phyloP scores from a whole-genome alignment of 2,329 filamentous ascomycete species.

The Decorospora gaudefroyi region DNA sequence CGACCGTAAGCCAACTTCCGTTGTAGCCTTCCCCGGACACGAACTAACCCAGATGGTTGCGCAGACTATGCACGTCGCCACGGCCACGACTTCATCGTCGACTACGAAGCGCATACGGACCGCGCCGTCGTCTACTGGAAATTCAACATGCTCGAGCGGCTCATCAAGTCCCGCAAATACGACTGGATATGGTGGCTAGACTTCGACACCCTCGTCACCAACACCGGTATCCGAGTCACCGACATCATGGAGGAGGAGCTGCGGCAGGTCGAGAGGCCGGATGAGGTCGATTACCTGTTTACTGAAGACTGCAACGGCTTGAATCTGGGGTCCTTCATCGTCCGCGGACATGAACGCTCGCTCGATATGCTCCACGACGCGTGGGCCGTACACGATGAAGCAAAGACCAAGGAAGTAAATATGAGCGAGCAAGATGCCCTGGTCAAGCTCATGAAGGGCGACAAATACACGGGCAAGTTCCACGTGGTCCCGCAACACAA shows the following conservation, averaged over 20 bases:
- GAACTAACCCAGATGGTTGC: constrained; percentile 6
- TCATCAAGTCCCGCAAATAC: constrained; percentile 41
- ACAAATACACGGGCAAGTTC: constrained; percentile 28
- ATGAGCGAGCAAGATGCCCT: constrained; percentile 50
- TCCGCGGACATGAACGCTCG: constrained; percentile 44
- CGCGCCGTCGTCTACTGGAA: constrained; percentile 46
- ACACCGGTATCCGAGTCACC: constrained; percentile 43
- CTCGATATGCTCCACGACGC: constrained; percentile 43
- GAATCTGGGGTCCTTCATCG: constrained; percentile 49
- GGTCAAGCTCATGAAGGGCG: constrained; percentile 39
- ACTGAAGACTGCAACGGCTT: constrained; percentile 49
- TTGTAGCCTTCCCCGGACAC: too few species aligned
- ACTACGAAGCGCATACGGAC: constrained; percentile 45
- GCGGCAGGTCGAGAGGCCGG: constrained; percentile 33
- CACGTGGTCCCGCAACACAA: constrained; percentile 45
- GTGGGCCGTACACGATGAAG: constrained; percentile 31
- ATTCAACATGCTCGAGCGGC: constrained; percentile 46
- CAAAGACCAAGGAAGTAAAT: constrained; percentile 25
- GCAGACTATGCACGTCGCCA: constrained; percentile 49
- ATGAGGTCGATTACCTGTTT: constrained; percentile 46
- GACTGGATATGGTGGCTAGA: constrained; percentile 54
- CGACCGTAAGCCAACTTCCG: constrained; percentile 34
- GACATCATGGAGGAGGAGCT: constrained; percentile 46
- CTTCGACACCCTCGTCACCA: constrained; percentile 50
- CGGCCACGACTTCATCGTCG: constrained; percentile 48